Percentiles rank a stretch among this genome's conserved stretches.
Evolutionary conservation across 1,284 basidiomycete genomes (phyloP).

Genomic region (Sphagnurus paluster): DNA sequence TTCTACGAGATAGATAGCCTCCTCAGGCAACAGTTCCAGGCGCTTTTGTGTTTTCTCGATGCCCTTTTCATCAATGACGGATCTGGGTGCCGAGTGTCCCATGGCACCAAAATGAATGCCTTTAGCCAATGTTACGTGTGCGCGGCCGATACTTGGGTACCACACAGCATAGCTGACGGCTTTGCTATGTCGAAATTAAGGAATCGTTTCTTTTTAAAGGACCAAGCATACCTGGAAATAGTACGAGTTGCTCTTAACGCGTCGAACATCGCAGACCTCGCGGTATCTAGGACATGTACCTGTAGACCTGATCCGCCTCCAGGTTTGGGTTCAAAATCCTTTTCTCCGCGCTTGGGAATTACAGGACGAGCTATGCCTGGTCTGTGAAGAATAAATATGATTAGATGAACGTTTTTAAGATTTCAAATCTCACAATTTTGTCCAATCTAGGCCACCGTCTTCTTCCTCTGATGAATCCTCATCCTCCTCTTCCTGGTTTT

Average conservation of each 20-base stretch:
- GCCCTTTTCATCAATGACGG: slow-evolving; percentile 30
- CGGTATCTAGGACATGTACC: slow-evolving; percentile 66
- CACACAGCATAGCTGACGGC: slow-evolving; percentile 73
- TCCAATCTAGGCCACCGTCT: slow-evolving; percentile 48
- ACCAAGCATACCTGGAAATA: slow-evolving; percentile 60
- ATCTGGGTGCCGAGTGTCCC: slow-evolving; percentile 68
- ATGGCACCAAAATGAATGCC: slow-evolving; percentile 80
- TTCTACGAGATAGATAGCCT: slow-evolving; percentile 91
- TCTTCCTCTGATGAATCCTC: slow-evolving; percentile 47
- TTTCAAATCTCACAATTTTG: slow-evolving; percentile 38
- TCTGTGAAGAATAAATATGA: slow-evolving; percentile 21
- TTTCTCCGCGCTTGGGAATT: slow-evolving; percentile 93
- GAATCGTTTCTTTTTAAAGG: slow-evolving; percentile 4
- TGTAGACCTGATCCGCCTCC: slow-evolving; percentile 82
- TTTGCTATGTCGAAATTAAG: slow-evolving; percentile 50
- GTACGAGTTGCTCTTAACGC: slow-evolving; percentile 74
- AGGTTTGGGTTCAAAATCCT: slow-evolving; percentile 88
- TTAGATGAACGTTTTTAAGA: slow-evolving; percentile 5
- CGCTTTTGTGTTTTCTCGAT: slow-evolving; percentile 50
- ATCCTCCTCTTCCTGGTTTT: slow-evolving; percentile 40
- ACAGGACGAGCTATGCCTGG: slow-evolving; percentile 40
- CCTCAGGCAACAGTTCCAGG: slow-evolving; percentile 91
- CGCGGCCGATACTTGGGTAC: slow-evolving; percentile 62
- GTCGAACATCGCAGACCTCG: slow-evolving; percentile 82
- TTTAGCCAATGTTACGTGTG: slow-evolving; percentile 66